A percentile compares a stretch with the other conserved stretches of the same genome.
phyloP scores from a whole-genome alignment of 768 basidiomycete species.

The Obba rivulosa region DNA sequence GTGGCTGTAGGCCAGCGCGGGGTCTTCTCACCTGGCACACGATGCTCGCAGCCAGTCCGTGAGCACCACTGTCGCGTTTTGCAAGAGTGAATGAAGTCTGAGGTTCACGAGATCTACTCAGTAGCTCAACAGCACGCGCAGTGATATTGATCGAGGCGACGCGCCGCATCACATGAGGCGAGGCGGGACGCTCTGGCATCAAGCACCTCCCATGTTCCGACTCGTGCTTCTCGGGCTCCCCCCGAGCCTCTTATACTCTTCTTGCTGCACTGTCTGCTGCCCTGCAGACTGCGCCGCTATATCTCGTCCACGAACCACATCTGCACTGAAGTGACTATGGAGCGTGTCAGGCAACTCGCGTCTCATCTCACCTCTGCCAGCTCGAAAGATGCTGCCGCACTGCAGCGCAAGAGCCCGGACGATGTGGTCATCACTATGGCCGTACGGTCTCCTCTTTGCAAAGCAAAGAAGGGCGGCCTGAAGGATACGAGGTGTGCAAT shows the following conservation, averaged over 20 bases:
- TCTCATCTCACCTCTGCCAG: conserved; percentile 45
- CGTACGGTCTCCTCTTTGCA: conserved; percentile 70
- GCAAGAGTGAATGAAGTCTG: too few relatives aligned
- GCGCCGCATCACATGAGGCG: too few relatives aligned
- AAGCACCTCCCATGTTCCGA: background rate
- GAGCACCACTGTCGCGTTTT: too few relatives aligned
- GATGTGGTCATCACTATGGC: conserved; percentile 85
- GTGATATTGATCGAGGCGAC: too few relatives aligned
- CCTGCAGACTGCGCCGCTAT: background rate
- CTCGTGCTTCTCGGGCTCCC: background rate
- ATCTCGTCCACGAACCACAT: conserved; percentile 1
- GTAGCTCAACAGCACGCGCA: too few relatives aligned
- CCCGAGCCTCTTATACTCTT: background rate
- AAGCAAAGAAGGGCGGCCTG: conserved; percentile 70
- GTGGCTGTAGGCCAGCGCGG: too few relatives aligned
- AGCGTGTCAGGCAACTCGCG: conserved; percentile 62
- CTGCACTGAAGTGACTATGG: conserved; percentile 27
- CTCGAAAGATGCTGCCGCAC: conserved; percentile 39
- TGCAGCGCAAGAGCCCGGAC: conserved; percentile 57
- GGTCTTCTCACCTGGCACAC: too few relatives aligned
- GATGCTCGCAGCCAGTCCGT: too few relatives aligned
- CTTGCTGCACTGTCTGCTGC: background rate
- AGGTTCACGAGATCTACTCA: too few relatives aligned
- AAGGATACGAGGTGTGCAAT: conserved; percentile 58
- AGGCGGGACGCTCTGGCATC: too few relatives aligned